phyloP scores from a whole-genome alignment of 176 grass and related monocot genomes.

The Leersia perrieri region DNA sequence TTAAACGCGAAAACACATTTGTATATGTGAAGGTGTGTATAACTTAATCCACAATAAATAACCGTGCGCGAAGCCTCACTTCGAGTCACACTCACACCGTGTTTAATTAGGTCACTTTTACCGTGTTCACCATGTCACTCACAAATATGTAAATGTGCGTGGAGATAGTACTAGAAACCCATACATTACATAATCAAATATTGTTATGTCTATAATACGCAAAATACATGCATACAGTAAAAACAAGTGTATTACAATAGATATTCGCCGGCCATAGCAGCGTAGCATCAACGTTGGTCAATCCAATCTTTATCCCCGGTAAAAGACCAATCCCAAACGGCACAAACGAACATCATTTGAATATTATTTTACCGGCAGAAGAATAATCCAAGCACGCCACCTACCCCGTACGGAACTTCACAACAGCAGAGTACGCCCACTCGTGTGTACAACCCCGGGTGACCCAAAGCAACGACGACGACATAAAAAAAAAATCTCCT shows the following conservation, averaged over 20 bases:
- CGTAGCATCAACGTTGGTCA: neutral
- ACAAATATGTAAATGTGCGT: neutral
- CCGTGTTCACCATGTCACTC: no score
- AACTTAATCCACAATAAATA: no score
- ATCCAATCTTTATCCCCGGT: neutral
- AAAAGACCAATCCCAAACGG: neutral
- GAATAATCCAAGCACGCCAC: neutral
- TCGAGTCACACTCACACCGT: no score
- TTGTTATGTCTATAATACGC: no score
- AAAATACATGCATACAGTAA: neutral
- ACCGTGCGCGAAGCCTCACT: no score
- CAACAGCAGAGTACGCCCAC: neutral
- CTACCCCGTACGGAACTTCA: slow-evolving; percentile 12
- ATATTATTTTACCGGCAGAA: neutral
- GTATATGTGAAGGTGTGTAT: neutral
- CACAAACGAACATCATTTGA: neutral
- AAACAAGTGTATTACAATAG: neutral
- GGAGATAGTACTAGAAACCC: neutral
- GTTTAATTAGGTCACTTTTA: no score
- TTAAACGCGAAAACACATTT: neutral
- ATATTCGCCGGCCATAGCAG: neutral
- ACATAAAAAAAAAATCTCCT: neutral
- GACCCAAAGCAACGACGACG: neutral
- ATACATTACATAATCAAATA: no score
- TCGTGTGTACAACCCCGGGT: neutral